These are phyloP conservation scores for Vicia sativa DNA, from an alignment of 306 rosid species.

Conservation along the genomic window DNA sequence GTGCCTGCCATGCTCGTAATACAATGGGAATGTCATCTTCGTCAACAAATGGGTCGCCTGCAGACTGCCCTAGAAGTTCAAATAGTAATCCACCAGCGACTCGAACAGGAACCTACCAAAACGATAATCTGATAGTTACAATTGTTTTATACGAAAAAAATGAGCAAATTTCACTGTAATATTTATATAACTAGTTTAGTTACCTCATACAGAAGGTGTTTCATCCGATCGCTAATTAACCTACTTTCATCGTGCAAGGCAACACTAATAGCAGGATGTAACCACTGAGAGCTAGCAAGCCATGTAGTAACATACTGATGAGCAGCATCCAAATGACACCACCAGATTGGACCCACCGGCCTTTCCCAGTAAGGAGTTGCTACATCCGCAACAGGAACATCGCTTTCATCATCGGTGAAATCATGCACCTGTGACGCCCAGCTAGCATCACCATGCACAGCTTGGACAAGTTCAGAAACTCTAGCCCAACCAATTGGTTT, in stretches of 20 bases:
- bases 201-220: conserved; percentile 87
- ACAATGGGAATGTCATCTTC: conserved; percentile 94
- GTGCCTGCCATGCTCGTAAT: conserved; percentile 91
- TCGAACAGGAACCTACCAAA: conserved; percentile 77
- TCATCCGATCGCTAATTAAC: conserved; percentile 82
- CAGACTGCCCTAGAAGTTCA: conserved; percentile 91
- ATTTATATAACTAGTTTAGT: neutral
- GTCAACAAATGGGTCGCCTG: conserved; percentile 73
- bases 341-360: conserved; percentile 88
- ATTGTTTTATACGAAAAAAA: no score
- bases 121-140: conserved; percentile 12
- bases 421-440: conserved; percentile 40
- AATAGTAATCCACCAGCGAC: conserved; percentile 91
- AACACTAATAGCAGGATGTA: conserved; percentile 83
- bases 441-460: conserved; percentile 41
- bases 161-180: neutral
- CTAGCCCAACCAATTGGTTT: conserved; percentile 67
- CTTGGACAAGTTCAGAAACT: conserved; percentile 57
- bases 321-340: conserved; percentile 87
- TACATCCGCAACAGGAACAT: conserved; percentile 61
- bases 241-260: conserved; percentile 79
- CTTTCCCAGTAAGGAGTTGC: conserved; percentile 82
- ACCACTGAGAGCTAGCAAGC: conserved; percentile 77
- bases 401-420: conserved; percentile 48
- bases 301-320: conserved; percentile 64